These are phyloP conservation scores for Globisporangium splendens DNA, from an alignment of 352 stramenopile species.

Conservation along the genomic window DNA sequence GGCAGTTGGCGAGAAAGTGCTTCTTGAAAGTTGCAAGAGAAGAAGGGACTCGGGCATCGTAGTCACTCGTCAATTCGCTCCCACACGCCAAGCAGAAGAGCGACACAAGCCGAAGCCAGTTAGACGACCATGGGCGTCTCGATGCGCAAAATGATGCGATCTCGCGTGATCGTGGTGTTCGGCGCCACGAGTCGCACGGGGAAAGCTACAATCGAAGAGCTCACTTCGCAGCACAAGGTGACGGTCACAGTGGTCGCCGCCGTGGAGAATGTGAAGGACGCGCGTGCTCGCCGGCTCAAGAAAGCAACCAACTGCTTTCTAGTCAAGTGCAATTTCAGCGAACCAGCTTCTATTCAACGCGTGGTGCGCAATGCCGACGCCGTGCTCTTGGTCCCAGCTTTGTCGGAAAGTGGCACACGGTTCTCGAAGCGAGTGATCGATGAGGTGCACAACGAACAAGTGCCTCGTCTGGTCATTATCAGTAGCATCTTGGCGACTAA, in stretches of 20 bases:
- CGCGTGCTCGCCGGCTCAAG: slow-evolving; percentile 48
- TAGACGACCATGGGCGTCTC: slow-evolving; percentile 41
- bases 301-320: slow-evolving; percentile 50
- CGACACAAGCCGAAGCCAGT: background rate
- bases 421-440: slow-evolving; percentile 72
- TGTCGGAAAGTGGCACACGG: slow-evolving; percentile 49
- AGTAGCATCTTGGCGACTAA: slow-evolving; percentile 58
- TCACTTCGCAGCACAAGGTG: slow-evolving; percentile 34
- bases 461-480: slow-evolving; percentile 56
- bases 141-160: slow-evolving; percentile 54
- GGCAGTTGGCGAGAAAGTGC: slow-evolving; percentile 11
- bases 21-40: slow-evolving; percentile 4
- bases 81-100: background rate
- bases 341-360: slow-evolving; percentile 41
- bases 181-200: slow-evolving; percentile 68
- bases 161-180: slow-evolving; percentile 72
- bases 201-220: slow-evolving; percentile 43
- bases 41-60: background rate
- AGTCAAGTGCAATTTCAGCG: slow-evolving; percentile 51
- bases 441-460: slow-evolving; percentile 36
- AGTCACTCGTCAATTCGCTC: slow-evolving; percentile 4
- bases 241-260: slow-evolving; percentile 52
- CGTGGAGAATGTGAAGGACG: slow-evolving; percentile 51
- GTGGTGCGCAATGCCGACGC: slow-evolving; percentile 67
- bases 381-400: slow-evolving; percentile 59